These are phyloP conservation scores for Penicillium robsamsonii DNA, from an alignment of 495 filamentous ascomycete species.

Conservation along the genomic window DNA sequence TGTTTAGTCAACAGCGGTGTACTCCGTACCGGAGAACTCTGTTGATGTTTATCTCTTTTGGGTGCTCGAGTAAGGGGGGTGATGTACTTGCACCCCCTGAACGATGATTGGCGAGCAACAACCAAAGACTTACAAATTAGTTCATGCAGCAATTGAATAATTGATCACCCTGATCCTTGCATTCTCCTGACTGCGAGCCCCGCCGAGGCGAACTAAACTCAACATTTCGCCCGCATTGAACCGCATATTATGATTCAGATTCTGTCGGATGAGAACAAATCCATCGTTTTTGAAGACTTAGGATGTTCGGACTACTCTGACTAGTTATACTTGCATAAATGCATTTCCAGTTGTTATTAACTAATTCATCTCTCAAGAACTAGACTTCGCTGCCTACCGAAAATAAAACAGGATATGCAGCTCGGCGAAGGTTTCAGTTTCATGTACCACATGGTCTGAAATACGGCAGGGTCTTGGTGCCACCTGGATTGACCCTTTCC, in stretches of 20 bases:
- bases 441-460: conserved; percentile 15
- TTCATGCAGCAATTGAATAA: conserved; percentile 12
- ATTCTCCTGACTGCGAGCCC: conserved; percentile 20
- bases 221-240: conserved; percentile 5
- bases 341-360: not conserved
- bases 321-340: not conserved
- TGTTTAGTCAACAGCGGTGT: conserved; percentile 1
- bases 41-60: not conserved
- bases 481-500: conserved; percentile 13
- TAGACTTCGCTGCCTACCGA: not conserved
- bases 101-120: conserved; percentile 6
- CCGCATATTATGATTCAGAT: conserved; percentile 3
- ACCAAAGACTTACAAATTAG: not conserved
- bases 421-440: conserved; percentile 8
- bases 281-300: no score
- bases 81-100: not conserved
- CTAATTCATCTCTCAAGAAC: not conserved
- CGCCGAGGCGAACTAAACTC: conserved; percentile 11
- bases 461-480: conserved; percentile 8
- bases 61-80: conserved; percentile 7
- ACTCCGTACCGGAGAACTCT: not conserved
- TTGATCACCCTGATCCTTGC: conserved; percentile 22
- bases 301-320: not conserved
- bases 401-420: conserved; percentile 1
- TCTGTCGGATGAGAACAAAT: not conserved